phyloP scores from a whole-genome alignment of 176 grass and related monocot species.

The Saccharum officinarum region DNA sequence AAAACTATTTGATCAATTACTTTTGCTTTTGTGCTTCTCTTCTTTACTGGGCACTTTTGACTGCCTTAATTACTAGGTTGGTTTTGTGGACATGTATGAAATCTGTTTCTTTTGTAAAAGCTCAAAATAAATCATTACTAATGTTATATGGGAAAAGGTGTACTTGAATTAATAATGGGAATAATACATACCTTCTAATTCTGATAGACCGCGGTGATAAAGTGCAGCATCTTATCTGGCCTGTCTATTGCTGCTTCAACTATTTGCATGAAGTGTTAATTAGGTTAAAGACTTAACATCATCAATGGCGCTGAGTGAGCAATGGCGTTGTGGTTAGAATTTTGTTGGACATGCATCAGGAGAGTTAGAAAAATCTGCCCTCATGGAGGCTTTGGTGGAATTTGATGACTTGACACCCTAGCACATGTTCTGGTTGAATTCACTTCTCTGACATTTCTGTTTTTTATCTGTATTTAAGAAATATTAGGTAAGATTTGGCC shows the following conservation, averaged over 20 bases:
- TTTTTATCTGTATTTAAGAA: neutral
- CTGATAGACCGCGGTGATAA: neutral
- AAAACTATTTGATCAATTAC: neutral
- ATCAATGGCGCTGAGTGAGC: neutral
- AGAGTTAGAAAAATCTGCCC: neutral
- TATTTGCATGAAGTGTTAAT: neutral
- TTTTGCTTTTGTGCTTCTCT: neutral
- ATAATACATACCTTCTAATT: neutral
- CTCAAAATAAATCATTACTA: neutral
- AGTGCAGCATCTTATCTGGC: neutral
- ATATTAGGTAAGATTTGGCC: neutral
- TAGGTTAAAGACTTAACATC: neutral
- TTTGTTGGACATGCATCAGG: neutral
- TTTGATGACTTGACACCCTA: neutral
- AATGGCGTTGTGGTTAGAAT: neutral
- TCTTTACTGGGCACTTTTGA: neutral
- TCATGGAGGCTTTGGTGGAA: neutral
- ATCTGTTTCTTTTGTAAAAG: neutral
- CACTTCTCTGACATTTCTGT: neutral
- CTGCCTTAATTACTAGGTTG: neutral
- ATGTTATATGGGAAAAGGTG: neutral
- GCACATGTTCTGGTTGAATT: neutral
- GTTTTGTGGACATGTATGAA: neutral
- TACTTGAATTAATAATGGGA: neutral
- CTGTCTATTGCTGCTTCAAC: neutral